Percentiles rank a stretch among this genome's conserved stretches.
phyloP scores from a whole-genome alignment of 2,329 filamentous ascomycete genomes.

The Orbilia oligospora region DNA sequence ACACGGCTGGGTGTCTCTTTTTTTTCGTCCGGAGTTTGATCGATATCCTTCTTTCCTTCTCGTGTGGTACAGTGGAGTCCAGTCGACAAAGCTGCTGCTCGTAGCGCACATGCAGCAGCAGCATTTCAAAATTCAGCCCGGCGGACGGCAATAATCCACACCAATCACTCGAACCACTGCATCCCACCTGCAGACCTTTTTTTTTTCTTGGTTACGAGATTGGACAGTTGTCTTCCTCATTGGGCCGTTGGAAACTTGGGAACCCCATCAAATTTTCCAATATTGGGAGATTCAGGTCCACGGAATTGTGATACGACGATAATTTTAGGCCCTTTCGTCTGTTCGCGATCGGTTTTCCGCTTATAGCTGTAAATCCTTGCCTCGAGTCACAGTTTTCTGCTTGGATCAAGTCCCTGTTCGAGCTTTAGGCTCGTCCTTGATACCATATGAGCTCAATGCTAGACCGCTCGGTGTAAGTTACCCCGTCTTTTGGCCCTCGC shows the following conservation, averaged over 20 bases:
- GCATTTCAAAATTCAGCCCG: conserved; percentile 58
- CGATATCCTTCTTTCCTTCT: conserved; percentile 17
- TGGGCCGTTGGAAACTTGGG: conserved; percentile 36
- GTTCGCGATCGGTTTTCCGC: conserved; percentile 36
- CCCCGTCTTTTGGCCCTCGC: conserved; percentile 33
- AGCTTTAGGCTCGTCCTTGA: conserved; percentile 38
- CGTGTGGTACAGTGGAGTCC: conserved; percentile 25
- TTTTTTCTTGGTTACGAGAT: conserved; percentile 60
- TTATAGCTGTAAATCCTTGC: conserved; percentile 60
- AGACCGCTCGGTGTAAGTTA: conserved; percentile 59
- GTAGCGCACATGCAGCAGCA: conserved; percentile 61
- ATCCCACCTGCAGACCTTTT: conserved; percentile 46
- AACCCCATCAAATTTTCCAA: conserved; percentile 44
- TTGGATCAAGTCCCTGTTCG: conserved; percentile 48
- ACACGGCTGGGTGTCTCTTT: conserved; percentile 19
- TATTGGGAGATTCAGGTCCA: conserved; percentile 39
- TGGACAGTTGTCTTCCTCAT: conserved; percentile 61
- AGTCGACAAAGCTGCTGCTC: conserved; percentile 33
- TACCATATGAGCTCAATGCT: conserved; percentile 57
- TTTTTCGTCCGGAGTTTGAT: conserved; percentile 30
- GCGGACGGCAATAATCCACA: conserved; percentile 61
- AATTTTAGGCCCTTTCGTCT: conserved; percentile 41
- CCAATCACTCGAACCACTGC: conserved; percentile 58
- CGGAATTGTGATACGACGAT: conserved; percentile 57
- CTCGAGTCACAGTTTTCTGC: conserved; percentile 32